These are phyloP conservation scores for Stephania japonica DNA, from an alignment of 164 flowering plant genomes.

Conservation along the genomic window DNA sequence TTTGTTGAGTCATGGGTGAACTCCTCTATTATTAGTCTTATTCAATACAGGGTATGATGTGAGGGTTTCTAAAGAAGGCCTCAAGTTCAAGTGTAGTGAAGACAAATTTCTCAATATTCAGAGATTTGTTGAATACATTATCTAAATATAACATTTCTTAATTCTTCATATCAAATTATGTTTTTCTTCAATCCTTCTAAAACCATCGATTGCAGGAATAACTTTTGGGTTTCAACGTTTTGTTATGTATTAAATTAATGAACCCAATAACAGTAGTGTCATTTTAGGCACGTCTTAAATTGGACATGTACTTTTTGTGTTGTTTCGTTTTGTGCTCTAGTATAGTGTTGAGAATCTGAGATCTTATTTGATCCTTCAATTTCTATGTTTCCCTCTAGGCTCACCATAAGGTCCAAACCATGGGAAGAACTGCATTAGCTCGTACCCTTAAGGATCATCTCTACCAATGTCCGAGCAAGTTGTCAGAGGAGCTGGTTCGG, in stretches of 20 bases:
- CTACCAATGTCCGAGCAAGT: conserved; percentile 64
- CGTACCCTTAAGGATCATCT: conserved; percentile 73
- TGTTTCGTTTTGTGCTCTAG: not conserved
- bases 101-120: too few relatives aligned
- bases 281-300: too few relatives aligned
- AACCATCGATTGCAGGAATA: too few relatives aligned
- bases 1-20: too few relatives aligned
- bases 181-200: too few relatives aligned
- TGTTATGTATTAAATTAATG: too few relatives aligned
- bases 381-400: conserved; percentile 23
- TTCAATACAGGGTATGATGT: not conserved
- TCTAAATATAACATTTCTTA: too few relatives aligned
- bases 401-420: conserved; percentile 23
- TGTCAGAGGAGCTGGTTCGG: conserved; percentile 80
- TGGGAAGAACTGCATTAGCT: conserved; percentile 28
- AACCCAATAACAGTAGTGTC: too few relatives aligned
- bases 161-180: too few relatives aligned
- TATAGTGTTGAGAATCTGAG: not conserved
- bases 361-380: not conserved
- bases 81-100: not conserved
- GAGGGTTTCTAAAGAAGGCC: not conserved
- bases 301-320: not conserved
- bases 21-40: not conserved
- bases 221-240: too few relatives aligned
- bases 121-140: too few relatives aligned